A percentile compares a stretch with the other conserved stretches of the same genome.
Evolutionary conservation across 345 rosid species (phyloP).

Genomic region (Triadica sebifera): DNA sequence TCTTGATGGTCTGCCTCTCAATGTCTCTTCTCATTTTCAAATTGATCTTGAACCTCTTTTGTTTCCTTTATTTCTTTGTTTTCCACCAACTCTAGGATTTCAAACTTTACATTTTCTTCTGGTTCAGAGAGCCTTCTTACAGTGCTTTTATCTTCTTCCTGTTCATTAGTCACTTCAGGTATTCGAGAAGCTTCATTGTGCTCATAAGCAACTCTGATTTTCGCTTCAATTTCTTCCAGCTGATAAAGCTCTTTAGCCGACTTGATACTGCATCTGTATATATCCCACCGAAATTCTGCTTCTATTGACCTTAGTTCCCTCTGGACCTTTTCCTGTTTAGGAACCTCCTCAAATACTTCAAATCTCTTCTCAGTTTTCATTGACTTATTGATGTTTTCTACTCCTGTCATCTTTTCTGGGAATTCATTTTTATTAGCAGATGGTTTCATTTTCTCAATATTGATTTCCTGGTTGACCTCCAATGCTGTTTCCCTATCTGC

Average conservation of each 20-base stretch:
- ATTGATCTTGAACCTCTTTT: constrained; percentile 13
- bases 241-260: constrained; percentile 28
- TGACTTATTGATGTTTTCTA: constrained; percentile 30
- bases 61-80: constrained; percentile 12
- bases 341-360: constrained; percentile 34
- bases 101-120: constrained; percentile 28
- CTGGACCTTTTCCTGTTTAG: constrained; percentile 31
- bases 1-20: constrained; percentile 21
- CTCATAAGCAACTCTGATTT: constrained; percentile 23
- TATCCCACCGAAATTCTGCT: constrained; percentile 29
- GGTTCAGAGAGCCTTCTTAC: constrained; percentile 36
- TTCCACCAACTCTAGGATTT: constrained; percentile 27
- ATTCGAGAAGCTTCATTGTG: constrained; percentile 23
- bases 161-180: constrained; percentile 13
- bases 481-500: neutral
- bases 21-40: constrained; percentile 18
- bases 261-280: constrained; percentile 19
- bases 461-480: constrained; percentile 34
- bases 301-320: constrained; percentile 33
- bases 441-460: constrained; percentile 30
- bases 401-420: constrained; percentile 21
- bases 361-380: constrained; percentile 31
- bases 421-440: constrained; percentile 26
- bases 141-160: constrained; percentile 28
- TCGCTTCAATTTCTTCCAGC: constrained; percentile 37